A percentile compares a stretch with the other conserved stretches of the same genome.
Conservation (phyloP, 371 early-diverging fungal species). For the Blakeslea trispora region DNA sequence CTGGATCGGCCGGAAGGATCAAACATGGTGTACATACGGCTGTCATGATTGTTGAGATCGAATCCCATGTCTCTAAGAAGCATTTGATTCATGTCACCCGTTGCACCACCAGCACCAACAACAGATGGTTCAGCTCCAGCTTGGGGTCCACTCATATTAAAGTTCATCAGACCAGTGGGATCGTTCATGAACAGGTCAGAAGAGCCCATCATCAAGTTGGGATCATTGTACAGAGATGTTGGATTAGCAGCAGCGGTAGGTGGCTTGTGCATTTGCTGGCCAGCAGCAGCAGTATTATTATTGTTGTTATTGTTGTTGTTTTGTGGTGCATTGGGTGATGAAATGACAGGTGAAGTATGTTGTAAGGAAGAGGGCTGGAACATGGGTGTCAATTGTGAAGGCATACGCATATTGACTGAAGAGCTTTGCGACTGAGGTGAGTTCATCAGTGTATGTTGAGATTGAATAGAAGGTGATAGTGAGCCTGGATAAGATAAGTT, state of each 20-base stretch:
- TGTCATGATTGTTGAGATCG: constrained; percentile 13
- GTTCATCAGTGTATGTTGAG: constrained; percentile 27
- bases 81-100: constrained; percentile 29
- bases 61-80: constrained; percentile 36
- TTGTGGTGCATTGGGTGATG: constrained; percentile 9
- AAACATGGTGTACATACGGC: neutral
- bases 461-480: constrained; percentile 23
- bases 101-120: no score
- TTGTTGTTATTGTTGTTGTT: constrained; percentile 18
- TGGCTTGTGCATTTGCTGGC: constrained; percentile 11
- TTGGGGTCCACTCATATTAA: constrained; percentile 13
- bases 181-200: constrained; percentile 31
- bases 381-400: constrained; percentile 23
- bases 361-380: constrained; percentile 17
- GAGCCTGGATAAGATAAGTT: constrained; percentile 7
- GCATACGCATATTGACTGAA: constrained; percentile 18
- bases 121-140: neutral
- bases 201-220: constrained; percentile 28
- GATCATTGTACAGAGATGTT: constrained; percentile 12
- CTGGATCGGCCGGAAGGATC: neutral
- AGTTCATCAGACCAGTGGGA: constrained; percentile 20
- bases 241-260: neutral
- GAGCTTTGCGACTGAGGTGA: constrained; percentile 28
- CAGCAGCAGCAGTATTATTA: constrained; percentile 15
- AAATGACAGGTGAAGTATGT: constrained; percentile 1